phyloP scores from a whole-genome alignment of 139 green algal genomes.

The Mesotaenium endlicherianum region DNA sequence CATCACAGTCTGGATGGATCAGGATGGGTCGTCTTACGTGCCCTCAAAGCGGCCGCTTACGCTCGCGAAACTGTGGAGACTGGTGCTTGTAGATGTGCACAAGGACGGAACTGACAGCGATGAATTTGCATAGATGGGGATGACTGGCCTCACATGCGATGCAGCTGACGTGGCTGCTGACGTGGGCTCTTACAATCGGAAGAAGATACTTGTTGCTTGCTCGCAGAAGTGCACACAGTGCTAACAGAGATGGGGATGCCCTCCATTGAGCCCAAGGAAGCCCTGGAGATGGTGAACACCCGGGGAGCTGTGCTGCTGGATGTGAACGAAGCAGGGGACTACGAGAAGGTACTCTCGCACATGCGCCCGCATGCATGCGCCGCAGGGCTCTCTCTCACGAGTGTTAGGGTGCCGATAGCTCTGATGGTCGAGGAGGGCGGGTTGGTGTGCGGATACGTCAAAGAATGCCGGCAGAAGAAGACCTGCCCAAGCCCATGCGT shows the following conservation, averaged over 20 bases:
- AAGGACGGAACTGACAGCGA: background rate
- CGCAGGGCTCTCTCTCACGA: background rate
- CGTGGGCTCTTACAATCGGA: background rate
- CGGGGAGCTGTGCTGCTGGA: background rate
- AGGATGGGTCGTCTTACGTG: no score
- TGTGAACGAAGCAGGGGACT: background rate
- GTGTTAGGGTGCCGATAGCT: no score
- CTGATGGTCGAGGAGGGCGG: background rate
- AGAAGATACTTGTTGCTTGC: background rate
- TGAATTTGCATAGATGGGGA: background rate
- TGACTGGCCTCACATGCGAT: background rate
- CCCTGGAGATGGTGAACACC: background rate
- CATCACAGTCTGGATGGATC: no score
- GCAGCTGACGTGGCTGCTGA: background rate
- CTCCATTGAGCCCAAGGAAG: background rate
- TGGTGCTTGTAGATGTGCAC: no score
- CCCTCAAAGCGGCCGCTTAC: no score
- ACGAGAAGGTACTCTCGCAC: background rate
- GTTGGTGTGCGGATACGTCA: background rate
- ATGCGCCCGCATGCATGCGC: background rate
- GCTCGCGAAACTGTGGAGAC: no score
- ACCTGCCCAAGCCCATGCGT: background rate
- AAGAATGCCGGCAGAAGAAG: background rate
- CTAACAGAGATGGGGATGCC: background rate
- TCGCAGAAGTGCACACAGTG: background rate